Conservation (phyloP, 495 filamentous ascomycete species). For the Corynascus novoguineensis region DNA sequence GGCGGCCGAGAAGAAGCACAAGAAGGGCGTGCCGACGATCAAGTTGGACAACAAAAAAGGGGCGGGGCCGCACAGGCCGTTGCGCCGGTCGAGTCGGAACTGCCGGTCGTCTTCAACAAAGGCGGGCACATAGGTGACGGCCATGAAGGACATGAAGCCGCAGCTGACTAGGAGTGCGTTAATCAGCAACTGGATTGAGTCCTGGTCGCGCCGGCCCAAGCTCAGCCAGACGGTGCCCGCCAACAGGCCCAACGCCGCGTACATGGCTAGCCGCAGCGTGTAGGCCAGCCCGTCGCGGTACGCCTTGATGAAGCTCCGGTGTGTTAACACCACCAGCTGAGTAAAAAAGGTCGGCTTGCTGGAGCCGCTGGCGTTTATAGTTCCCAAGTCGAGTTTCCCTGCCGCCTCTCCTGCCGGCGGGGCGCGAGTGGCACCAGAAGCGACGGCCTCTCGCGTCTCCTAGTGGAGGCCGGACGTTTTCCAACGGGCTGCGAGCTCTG, state of each 20-base stretch:
- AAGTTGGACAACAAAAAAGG: constrained; percentile 1
- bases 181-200: neutral
- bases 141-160: neutral
- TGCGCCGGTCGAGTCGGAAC: neutral
- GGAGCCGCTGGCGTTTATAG: neutral
- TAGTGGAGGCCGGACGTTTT: neutral
- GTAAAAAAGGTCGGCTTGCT: neutral
- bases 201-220: neutral
- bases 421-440: neutral
- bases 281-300: neutral
- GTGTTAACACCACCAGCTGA: neutral
- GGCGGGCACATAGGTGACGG: neutral
- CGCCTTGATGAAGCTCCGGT: neutral
- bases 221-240: neutral
- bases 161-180: neutral
- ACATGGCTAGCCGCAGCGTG: neutral
- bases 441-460: neutral
- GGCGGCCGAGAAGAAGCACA: neutral
- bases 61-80: neutral
- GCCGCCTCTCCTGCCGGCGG: no score
- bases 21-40: neutral
- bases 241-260: neutral
- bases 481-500: neutral
- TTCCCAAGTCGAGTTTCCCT: no score
- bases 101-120: neutral